Evolutionary conservation across 495 filamentous ascomycete genomes (phyloP).

Genomic region (Penicillium longicatenatum): DNA sequence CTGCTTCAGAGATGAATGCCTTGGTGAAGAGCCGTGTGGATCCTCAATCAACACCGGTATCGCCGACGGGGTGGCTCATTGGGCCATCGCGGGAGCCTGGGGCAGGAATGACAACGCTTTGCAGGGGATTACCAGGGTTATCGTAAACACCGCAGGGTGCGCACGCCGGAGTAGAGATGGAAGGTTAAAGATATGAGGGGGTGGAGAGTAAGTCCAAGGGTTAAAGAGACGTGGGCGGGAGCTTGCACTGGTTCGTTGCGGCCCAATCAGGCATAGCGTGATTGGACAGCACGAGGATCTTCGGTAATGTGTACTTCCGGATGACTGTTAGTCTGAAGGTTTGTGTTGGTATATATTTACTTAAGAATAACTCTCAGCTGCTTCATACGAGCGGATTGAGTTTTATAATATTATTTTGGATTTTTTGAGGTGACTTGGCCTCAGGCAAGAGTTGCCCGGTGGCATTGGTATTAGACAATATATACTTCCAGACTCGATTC

Average conservation of each 20-base stretch:
- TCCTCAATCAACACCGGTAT: constrained; percentile 31
- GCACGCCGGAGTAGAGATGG: neutral
- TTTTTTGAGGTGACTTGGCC: too few species aligned
- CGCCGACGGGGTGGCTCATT: constrained; percentile 31
- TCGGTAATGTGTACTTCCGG: neutral
- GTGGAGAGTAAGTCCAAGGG: constrained; percentile 1
- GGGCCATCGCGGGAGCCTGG: constrained; percentile 34
- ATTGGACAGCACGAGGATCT: constrained; percentile 6
- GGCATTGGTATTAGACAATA: too few species aligned
- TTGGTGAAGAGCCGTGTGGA: constrained; percentile 23
- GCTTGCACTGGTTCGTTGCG: neutral
- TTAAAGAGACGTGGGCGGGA: constrained; percentile 5
- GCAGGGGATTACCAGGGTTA: constrained; percentile 4
- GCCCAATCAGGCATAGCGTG: constrained; percentile 6
- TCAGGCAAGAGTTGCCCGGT: too few species aligned
- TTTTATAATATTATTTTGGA: too few species aligned
- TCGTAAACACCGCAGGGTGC: constrained; percentile 2
- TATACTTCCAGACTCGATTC: too few species aligned
- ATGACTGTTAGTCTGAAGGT: neutral
- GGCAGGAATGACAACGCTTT: constrained; percentile 8
- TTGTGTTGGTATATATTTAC: neutral
- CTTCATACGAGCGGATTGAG: too few species aligned
- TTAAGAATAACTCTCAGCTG: too few species aligned
- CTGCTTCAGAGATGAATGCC: constrained; percentile 27
- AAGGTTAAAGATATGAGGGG: constrained; percentile 5